A percentile compares a stretch with the other conserved stretches of the same genome.
Conservation (phyloP, 2,329 filamentous ascomycete species). For the Trichoderma harzianum region DNA sequence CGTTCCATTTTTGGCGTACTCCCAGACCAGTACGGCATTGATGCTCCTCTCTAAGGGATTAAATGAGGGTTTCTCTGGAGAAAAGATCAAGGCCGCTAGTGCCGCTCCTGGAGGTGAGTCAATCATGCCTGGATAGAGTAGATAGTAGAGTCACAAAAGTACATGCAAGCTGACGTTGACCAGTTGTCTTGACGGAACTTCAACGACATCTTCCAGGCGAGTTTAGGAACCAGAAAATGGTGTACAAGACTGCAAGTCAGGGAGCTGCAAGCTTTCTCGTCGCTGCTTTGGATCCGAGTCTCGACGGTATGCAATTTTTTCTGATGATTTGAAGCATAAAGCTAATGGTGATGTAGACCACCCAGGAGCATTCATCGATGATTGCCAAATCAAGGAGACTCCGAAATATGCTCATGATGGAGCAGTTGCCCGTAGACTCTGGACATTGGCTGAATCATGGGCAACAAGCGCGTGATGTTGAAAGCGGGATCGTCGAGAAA, state of each 20-base stretch:
- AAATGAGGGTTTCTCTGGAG: not conserved
- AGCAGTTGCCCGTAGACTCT: not conserved
- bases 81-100: not conserved
- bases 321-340: accelerated
- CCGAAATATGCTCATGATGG: not conserved
- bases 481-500: not conserved
- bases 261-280: constrained; percentile 15
- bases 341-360: not conserved
- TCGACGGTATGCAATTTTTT: not conserved
- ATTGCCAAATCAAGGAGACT: not conserved
- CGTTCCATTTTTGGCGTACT: constrained; percentile 10
- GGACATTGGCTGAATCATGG: constrained; percentile 7
- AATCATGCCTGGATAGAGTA: not conserved
- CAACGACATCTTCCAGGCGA: constrained; percentile 4
- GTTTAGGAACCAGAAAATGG: constrained; percentile 10
- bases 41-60: constrained; percentile 10
- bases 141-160: too few relatives aligned
- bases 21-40: constrained; percentile 1
- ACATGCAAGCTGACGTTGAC: not conserved
- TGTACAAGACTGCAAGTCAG: constrained; percentile 8
- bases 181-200: constrained; percentile 13
- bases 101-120: constrained; percentile 7
- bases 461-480: not conserved
- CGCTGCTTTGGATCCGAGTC: constrained; percentile 8
- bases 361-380: not conserved